Conservation (phyloP, 1,139 yeast species). For the Candida sp. region DNA sequence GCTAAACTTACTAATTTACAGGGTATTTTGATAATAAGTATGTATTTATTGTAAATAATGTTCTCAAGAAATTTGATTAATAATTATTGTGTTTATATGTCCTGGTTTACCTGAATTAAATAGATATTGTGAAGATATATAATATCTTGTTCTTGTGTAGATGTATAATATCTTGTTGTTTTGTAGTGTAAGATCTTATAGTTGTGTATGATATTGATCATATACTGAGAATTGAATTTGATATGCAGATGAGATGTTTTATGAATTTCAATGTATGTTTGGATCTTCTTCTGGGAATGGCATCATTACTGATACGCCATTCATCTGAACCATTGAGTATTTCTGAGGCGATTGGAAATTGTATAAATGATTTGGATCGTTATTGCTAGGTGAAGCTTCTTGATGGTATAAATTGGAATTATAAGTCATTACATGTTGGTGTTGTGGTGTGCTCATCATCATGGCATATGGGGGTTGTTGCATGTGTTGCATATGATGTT, state of each 20-base stretch:
- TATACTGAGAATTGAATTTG: not conserved
- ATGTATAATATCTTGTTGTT: too few species aligned
- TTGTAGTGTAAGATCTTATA: too few species aligned
- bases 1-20: not conserved
- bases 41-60: too few species aligned
- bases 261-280: not conserved
- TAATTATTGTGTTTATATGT: too few species aligned
- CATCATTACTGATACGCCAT: slow-evolving; percentile 4
- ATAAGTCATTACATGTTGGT: slow-evolving; percentile 18
- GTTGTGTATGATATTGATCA: too few species aligned
- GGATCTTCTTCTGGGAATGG: slow-evolving; percentile 2
- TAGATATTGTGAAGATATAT: not conserved
- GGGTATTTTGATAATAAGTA: too few species aligned
- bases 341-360: slow-evolving; percentile 1
- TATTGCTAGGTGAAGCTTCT: slow-evolving; percentile 4
- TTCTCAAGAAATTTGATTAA: too few species aligned
- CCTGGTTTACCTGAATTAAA: not conserved
- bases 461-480: slow-evolving; percentile 23
- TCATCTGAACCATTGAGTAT: slow-evolving; percentile 2
- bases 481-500: slow-evolving; percentile 12
- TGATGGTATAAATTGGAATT: slow-evolving; percentile 9
- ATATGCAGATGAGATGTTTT: not conserved
- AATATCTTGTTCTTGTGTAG: too few species aligned
- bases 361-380: slow-evolving; percentile 1
- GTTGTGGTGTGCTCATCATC: slow-evolving; percentile 49